These are phyloP conservation scores for Penicillium odoratum DNA, from an alignment of 495 filamentous ascomycete genomes.

Conservation along the genomic window DNA sequence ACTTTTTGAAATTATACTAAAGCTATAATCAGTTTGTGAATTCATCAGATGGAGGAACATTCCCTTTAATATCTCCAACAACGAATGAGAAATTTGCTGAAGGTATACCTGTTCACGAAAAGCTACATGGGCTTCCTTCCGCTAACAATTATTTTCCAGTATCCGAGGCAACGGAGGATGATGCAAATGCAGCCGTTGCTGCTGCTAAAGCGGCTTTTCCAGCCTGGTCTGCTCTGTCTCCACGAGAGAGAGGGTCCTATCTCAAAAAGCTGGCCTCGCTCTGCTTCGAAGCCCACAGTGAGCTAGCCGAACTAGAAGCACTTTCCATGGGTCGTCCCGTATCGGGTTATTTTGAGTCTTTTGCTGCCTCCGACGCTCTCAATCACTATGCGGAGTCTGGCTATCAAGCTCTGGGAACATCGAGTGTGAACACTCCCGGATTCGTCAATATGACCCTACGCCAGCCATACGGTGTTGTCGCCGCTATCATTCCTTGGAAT, in stretches of 20 bases:
- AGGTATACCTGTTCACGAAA: constrained; percentile 4
- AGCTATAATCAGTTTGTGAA: constrained; percentile 20
- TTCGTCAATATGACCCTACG: constrained; percentile 45
- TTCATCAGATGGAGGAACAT: constrained; percentile 22
- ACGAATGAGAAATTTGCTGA: constrained; percentile 16
- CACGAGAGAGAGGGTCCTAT: constrained; percentile 37
- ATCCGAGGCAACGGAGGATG: constrained; percentile 46
- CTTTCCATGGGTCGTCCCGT: constrained; percentile 31
- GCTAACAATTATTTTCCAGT: constrained; percentile 18
- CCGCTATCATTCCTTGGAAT: constrained; percentile 39
- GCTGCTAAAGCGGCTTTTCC: constrained; percentile 61
- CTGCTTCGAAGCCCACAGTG: constrained; percentile 42
- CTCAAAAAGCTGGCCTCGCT: constrained; percentile 55
- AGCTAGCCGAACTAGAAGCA: constrained; percentile 52
- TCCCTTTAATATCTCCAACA: constrained; percentile 14
- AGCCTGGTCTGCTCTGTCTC: constrained; percentile 54
- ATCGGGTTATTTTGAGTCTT: constrained; percentile 26
- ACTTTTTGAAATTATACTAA: neutral
- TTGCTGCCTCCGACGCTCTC: constrained; percentile 16
- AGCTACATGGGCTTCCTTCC: too few relatives aligned
- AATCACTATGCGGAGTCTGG: constrained; percentile 28
- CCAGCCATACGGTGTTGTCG: constrained; percentile 37
- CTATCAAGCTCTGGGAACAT: constrained; percentile 37
- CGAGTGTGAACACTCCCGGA: constrained; percentile 59
- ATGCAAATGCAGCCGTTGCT: constrained; percentile 59